phyloP scores from a whole-genome alignment of 2,329 filamentous ascomycete genomes.

The Colletotrichum lupini region DNA sequence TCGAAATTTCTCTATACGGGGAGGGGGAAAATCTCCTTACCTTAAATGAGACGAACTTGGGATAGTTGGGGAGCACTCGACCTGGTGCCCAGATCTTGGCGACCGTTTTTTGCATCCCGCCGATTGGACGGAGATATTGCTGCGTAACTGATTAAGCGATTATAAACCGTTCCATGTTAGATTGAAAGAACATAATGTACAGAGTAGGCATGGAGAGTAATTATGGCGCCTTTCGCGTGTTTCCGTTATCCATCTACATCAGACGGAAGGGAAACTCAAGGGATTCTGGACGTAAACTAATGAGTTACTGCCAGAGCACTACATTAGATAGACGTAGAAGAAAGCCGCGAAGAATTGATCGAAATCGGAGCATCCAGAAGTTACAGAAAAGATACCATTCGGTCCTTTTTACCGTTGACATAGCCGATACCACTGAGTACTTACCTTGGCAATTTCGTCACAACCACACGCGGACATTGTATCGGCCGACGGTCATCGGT shows the following conservation, averaged over 20 bases:
- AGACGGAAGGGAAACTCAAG: no score
- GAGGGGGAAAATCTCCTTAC: background rate
- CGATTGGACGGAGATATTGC: constrained; percentile 31
- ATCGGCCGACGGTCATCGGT: background rate
- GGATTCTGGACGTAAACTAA: no score
- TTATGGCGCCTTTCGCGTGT: background rate
- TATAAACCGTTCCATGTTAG: background rate
- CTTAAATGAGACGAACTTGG: constrained; percentile 20
- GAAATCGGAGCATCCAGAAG: no score
- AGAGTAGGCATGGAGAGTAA: background rate
- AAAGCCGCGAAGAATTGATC: no score
- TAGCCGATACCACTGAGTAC: no score
- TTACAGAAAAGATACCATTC: no score
- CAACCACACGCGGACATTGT: background rate
- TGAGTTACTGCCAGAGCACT: no score
- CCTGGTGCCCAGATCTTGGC: background rate
- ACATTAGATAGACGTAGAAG: no score
- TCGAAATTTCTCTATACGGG: background rate
- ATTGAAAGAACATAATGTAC: background rate
- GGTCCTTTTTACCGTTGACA: no score
- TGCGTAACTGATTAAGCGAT: constrained; percentile 21
- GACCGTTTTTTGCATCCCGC: constrained; percentile 2
- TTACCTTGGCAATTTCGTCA: no score
- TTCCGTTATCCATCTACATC: no score
- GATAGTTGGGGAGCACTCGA: constrained; percentile 1